These are phyloP conservation scores for Pythium myriotylum DNA, from an alignment of 352 stramenopile genomes.

Conservation along the genomic window DNA sequence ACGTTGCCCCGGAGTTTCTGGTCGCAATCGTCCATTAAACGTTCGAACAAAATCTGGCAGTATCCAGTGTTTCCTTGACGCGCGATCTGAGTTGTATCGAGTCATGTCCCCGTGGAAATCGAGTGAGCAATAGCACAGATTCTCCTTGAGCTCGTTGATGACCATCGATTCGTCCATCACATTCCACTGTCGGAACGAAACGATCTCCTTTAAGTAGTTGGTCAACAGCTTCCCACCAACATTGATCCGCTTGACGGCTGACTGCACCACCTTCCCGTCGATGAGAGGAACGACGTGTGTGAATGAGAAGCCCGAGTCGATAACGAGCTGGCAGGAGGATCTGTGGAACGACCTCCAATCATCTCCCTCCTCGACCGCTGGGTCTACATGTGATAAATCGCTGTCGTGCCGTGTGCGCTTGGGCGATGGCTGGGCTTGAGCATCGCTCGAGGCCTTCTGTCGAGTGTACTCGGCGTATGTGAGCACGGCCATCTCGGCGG, in stretches of 20 bases:
- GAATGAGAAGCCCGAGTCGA: conserved; percentile 96
- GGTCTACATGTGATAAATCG: not conserved
- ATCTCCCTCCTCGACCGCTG: conserved; percentile 26
- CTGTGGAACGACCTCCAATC: conserved; percentile 41
- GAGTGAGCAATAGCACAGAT: conserved; percentile 89
- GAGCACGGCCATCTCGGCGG: conserved; percentile 66
- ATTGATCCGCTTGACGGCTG: conserved; percentile 80
- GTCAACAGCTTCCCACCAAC: conserved; percentile 96
- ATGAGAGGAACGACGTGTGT: conserved; percentile 94
- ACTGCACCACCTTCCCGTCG: conserved; percentile 48
- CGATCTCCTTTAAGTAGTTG: conserved; percentile 96
- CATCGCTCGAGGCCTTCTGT: conserved; percentile 13
- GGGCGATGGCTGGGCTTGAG: not conserved
- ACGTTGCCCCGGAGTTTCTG: not conserved
- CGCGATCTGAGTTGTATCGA: conserved; percentile 39
- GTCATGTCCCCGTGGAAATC: conserved; percentile 84
- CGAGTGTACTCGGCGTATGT: conserved; percentile 48
- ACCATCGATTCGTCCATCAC: conserved; percentile 91
- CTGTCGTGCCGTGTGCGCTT: conserved; percentile 11
- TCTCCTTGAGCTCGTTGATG: conserved; percentile 88
- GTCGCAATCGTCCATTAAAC: conserved; percentile 53
- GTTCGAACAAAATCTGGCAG: conserved; percentile 82
- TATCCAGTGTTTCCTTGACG: conserved; percentile 65
- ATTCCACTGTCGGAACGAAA: conserved; percentile 96
- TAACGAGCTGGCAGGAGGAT: conserved; percentile 74